These are phyloP conservation scores for Penicillium vulpinum DNA, from an alignment of 2,329 filamentous ascomycete genomes.

Conservation along the genomic window DNA sequence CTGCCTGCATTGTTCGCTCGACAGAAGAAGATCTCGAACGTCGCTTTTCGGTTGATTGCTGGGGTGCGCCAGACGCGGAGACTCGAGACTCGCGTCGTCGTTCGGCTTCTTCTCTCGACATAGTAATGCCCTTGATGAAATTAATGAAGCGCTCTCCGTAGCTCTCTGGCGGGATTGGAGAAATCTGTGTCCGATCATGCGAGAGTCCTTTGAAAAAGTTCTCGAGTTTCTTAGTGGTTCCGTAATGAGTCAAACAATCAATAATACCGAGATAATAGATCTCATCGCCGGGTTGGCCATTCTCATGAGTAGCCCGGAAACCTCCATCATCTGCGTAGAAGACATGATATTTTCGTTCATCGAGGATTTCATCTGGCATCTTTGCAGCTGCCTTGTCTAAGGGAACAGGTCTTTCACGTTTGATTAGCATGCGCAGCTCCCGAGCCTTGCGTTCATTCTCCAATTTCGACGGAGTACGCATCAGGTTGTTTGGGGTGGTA, in stretches of 20 bases:
- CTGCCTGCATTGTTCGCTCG: constrained; percentile 57
- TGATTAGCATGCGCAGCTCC: constrained; percentile 88
- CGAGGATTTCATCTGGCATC: constrained; percentile 87
- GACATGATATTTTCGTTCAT: constrained; percentile 72
- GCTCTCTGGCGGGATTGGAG: constrained; percentile 81
- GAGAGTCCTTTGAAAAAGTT: constrained; percentile 96
- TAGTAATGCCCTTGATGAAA: constrained; percentile 88
- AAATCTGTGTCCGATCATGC: constrained; percentile 81
- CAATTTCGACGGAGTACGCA: constrained; percentile 88
- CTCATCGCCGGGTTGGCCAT: constrained; percentile 79
- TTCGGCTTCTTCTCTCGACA: constrained; percentile 80
- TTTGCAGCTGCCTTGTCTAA: constrained; percentile 78
- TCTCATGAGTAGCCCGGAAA: constrained; percentile 87
- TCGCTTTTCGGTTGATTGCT: constrained; percentile 31
- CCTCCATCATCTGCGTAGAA: constrained; percentile 96
- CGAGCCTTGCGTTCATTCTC: constrained; percentile 89
- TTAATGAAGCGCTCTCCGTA: constrained; percentile 94
- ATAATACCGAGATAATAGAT: constrained; percentile 99
- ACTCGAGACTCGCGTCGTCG: constrained; percentile 43
- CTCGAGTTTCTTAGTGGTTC: constrained; percentile 89
- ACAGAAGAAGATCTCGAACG: constrained; percentile 43
- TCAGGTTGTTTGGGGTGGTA: constrained; percentile 63
- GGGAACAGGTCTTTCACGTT: constrained; percentile 88
- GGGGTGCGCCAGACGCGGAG: constrained; percentile 14
- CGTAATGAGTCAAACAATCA: constrained; percentile 96